Evolutionary conservation across 83 land plant species (phyloP).

Genomic region (Isoetes engelmannii): DNA sequence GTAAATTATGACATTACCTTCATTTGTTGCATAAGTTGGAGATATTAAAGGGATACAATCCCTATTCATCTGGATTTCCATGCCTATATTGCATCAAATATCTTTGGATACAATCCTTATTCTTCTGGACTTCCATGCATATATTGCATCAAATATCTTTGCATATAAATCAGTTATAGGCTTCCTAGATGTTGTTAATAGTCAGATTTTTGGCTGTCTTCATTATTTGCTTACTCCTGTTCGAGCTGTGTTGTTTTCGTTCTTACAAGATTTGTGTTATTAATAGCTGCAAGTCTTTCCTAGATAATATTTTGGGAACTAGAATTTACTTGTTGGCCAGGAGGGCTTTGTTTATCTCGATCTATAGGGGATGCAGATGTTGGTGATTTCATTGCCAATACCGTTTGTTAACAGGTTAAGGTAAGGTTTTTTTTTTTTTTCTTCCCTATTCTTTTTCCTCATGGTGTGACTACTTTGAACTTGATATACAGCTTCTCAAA

Average conservation of each 20-base stretch:
- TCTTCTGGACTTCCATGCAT: too few relatives aligned
- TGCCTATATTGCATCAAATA: too few relatives aligned
- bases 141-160: too few relatives aligned
- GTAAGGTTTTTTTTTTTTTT: constrained; percentile 8
- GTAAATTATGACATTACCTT: too few relatives aligned
- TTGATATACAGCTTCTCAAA: constrained; percentile 18
- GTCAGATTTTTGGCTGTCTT: too few relatives aligned
- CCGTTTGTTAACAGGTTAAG: constrained; percentile 35
- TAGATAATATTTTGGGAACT: not conserved
- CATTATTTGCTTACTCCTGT: too few relatives aligned
- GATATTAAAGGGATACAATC: too few relatives aligned
- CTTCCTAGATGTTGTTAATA: too few relatives aligned
- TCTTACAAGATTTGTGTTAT: not conserved
- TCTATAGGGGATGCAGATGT: constrained; percentile 34
- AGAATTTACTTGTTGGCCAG: constrained; percentile 3
- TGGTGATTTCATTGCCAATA: constrained; percentile 25
- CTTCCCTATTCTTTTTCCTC: not conserved
- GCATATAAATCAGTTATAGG: too few relatives aligned
- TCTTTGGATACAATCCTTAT: too few relatives aligned
- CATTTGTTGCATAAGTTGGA: too few relatives aligned
- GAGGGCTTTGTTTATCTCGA: constrained; percentile 22
- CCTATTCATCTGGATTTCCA: too few relatives aligned
- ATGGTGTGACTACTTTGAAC: not conserved
- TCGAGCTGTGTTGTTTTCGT: not conserved
- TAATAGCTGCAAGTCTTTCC: not conserved